Conservation (phyloP, 441 rosid species). For the Sinapis alba region DNA sequence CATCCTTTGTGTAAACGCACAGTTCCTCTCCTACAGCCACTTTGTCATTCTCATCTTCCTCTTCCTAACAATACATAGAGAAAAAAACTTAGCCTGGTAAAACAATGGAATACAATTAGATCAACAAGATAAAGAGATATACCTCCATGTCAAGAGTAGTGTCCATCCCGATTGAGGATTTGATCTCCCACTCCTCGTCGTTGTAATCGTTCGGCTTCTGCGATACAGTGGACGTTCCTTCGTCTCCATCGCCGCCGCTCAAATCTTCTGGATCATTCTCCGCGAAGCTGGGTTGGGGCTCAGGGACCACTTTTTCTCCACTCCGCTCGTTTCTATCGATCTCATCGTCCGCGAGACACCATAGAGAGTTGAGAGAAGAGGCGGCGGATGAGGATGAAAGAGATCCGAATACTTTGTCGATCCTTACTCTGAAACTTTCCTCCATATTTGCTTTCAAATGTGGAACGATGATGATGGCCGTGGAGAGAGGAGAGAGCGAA, state of each 20-base stretch:
- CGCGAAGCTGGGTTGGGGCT: constrained; percentile 27
- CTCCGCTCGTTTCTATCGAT: constrained; percentile 56
- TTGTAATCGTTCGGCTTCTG: constrained; percentile 63
- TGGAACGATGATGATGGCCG: not conserved
- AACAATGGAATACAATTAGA: not conserved
- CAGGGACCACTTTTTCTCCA: constrained; percentile 45
- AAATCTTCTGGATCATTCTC: constrained; percentile 59
- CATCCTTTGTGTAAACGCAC: constrained; percentile 47
- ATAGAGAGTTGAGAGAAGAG: constrained; percentile 45
- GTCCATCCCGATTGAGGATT: constrained; percentile 76
- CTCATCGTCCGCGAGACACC: constrained; percentile 78
- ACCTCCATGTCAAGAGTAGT: constrained; percentile 86
- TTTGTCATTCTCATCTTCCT: constrained; percentile 80
- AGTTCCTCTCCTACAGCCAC: constrained; percentile 73
- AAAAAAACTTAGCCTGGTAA: not conserved
- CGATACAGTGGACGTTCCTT: constrained; percentile 29
- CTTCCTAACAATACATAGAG: constrained; percentile 56
- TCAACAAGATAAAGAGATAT: not conserved
- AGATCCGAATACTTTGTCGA: constrained; percentile 70
- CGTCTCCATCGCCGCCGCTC: constrained; percentile 41
- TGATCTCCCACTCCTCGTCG: constrained; percentile 91
- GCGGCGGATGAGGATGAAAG: constrained; percentile 51
- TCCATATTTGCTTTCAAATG: constrained; percentile 50
- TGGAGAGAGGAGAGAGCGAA: not conserved
- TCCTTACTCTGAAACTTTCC: constrained; percentile 73